Percentiles rank a stretch among this genome's conserved stretches.
These are phyloP conservation scores for Ramalina peruviana DNA, from an alignment of 495 filamentous ascomycete species.

Conservation along the genomic window DNA sequence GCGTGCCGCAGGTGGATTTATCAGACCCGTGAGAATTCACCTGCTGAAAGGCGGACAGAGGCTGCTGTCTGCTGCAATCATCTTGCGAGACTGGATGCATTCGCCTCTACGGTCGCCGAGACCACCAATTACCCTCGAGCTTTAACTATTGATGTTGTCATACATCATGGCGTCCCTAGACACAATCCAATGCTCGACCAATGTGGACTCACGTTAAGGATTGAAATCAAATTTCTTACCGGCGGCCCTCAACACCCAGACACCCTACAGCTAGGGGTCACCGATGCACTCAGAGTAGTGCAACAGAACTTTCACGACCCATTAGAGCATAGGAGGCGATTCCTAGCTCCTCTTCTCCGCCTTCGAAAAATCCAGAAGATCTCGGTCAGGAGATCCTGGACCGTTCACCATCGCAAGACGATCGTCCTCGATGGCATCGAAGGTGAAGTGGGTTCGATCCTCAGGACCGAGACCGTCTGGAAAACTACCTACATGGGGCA, in stretches of 20 bases:
- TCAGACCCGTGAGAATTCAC: no score
- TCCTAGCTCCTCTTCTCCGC: background rate
- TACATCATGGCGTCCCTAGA: background rate
- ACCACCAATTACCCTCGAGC: background rate
- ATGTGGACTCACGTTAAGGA: background rate
- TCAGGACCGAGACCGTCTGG: background rate
- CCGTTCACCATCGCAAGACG: background rate
- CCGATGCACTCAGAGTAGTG: no score
- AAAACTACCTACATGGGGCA: background rate
- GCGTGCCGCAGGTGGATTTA: no score
- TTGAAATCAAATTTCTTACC: background rate
- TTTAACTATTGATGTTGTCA: background rate
- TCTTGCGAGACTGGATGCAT: no score
- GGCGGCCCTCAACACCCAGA: no score
- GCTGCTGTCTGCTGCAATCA: no score
- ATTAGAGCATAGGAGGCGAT: background rate
- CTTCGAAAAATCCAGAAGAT: background rate
- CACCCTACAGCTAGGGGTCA: no score
- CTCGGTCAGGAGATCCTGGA: background rate
- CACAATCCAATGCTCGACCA: background rate
- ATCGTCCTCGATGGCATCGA: background rate
- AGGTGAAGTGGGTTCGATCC: background rate
- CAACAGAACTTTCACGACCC: no score
- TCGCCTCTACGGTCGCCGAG: no score
- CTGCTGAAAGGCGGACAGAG: no score